Conservation (phyloP, 345 rosid species). For the Euphorbia tirucalli region DNA sequence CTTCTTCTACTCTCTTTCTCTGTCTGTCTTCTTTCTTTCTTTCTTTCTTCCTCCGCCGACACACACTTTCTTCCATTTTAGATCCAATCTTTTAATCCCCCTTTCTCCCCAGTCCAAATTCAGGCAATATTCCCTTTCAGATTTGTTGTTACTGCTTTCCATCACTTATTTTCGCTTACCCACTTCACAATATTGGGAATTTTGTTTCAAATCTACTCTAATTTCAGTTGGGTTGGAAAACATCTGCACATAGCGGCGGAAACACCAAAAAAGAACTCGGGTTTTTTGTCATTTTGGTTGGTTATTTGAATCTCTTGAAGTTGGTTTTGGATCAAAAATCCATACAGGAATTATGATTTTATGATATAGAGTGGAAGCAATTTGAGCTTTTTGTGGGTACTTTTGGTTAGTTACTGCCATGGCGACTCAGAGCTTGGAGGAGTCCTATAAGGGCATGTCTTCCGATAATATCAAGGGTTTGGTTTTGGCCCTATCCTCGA, state of each 20-base stretch:
- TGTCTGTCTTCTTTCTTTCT: neutral
- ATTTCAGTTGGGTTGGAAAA: neutral
- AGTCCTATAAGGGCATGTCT: slow-evolving; percentile 27
- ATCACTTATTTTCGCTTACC: neutral
- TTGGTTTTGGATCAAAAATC: neutral
- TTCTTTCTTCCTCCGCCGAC: slow-evolving; percentile 1
- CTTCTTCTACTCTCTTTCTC: neutral
- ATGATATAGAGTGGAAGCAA: neutral
- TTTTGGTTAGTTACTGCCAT: neutral
- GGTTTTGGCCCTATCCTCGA: slow-evolving; percentile 28
- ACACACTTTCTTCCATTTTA: neutral
- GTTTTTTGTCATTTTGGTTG: neutral
- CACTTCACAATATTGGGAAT: neutral
- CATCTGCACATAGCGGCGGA: neutral
- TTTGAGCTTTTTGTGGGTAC: neutral
- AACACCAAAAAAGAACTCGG: neutral
- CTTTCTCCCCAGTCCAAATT: neutral
- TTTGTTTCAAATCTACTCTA: neutral
- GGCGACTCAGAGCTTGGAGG: slow-evolving; percentile 20
- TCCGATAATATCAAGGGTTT: slow-evolving; percentile 30
- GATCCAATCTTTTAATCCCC: slow-evolving; percentile 9
- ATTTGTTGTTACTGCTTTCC: neutral
- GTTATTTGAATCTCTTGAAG: neutral
- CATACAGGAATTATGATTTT: neutral
- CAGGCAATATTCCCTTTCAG: neutral